These are phyloP conservation scores for Rhodotorula sp. DNA, from an alignment of 1,284 basidiomycete species.

Conservation along the genomic window DNA sequence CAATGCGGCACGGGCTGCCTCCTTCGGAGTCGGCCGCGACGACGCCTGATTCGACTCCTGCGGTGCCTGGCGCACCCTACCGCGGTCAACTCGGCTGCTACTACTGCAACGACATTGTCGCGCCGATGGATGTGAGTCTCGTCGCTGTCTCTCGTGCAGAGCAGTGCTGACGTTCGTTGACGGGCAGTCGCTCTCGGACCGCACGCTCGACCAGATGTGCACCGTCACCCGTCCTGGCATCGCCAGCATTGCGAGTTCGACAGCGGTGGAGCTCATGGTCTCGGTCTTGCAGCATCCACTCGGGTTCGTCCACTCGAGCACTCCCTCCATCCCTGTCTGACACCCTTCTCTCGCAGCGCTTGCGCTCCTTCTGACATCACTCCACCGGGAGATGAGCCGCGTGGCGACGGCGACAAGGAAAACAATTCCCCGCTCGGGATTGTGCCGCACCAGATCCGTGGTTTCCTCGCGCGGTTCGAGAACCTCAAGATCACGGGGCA, in stretches of 20 bases:
- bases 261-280: constrained; percentile 87
- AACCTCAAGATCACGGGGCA: constrained; percentile 80
- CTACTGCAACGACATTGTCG: constrained; percentile 97
- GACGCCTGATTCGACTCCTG: background rate
- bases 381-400: background rate
- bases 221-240: constrained; percentile 96
- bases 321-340: background rate
- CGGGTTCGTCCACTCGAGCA: constrained; percentile 60
- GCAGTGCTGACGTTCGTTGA: background rate
- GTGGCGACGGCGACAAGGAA: no score
- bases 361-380: constrained; percentile 54
- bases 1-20: constrained; percentile 86
- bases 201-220: constrained; percentile 98
- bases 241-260: constrained; percentile 86
- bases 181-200: constrained; percentile 79
- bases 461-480: constrained; percentile 81
- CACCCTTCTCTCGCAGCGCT: constrained; percentile 56
- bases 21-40: constrained; percentile 44
- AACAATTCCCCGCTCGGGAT: constrained; percentile 68
- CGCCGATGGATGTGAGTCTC: constrained; percentile 76
- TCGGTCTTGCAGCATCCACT: constrained; percentile 86
- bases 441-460: constrained; percentile 92
- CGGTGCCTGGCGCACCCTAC: constrained; percentile 4
- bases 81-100: constrained; percentile 75
- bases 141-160: background rate